Evolutionary conservation across 345 rosid species (phyloP).

Genomic region (Anastatica hierochuntica): DNA sequence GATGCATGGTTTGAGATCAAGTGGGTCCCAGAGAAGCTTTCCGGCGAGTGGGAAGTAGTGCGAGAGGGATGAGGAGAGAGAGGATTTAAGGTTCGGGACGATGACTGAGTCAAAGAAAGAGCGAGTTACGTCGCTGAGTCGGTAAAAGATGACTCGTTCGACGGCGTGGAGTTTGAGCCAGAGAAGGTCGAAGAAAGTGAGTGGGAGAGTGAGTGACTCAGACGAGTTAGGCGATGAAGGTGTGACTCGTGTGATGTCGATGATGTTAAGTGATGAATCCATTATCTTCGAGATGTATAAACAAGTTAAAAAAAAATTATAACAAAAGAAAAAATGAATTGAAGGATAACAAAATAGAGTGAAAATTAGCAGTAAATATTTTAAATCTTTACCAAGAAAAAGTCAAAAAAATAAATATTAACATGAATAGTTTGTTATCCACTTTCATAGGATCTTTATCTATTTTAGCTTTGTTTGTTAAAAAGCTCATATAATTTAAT

Average conservation of each 20-base stretch:
- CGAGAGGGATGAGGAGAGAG: constrained; percentile 27
- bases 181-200: constrained; percentile 22
- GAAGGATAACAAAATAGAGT: no score
- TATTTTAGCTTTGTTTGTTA: no score
- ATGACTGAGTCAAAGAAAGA: constrained; percentile 25
- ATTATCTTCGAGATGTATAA: no score
- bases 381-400: no score
- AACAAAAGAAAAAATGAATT: no score
- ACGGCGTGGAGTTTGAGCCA: constrained; percentile 20
- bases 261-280: neutral
- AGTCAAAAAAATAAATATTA: no score
- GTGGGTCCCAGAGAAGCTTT: constrained; percentile 18
- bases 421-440: no score
- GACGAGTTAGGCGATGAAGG: constrained; percentile 11
- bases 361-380: no score
- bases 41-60: constrained; percentile 40
- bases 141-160: constrained; percentile 32
- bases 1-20: constrained; percentile 5
- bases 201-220: constrained; percentile 21
- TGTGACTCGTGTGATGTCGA: constrained; percentile 16
- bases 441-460: no score
- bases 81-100: constrained; percentile 27
- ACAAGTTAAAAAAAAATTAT: no score
- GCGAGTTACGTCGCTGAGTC: constrained; percentile 9
- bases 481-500: no score